These are phyloP conservation scores for Nadsonia starkeyi-henricii DNA, from an alignment of 1,139 yeast genomes.

Conservation along the genomic window DNA sequence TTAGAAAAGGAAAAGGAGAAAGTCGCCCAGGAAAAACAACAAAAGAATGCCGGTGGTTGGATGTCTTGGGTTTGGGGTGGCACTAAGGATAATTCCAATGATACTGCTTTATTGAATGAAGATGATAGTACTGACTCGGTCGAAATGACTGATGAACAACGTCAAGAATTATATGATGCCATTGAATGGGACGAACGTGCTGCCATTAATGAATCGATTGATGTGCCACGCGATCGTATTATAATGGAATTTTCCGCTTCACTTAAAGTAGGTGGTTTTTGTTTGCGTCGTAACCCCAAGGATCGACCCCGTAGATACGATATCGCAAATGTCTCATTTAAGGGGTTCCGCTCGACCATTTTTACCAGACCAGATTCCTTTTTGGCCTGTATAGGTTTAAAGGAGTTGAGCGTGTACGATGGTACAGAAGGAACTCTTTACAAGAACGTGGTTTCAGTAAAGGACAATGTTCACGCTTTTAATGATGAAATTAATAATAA, in stretches of 20 bases:
- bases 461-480: constrained; percentile 19
- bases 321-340: constrained; percentile 68
- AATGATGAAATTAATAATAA: constrained; percentile 5
- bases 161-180: constrained; percentile 75
- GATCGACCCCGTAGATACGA: constrained; percentile 23
- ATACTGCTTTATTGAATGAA: constrained; percentile 13
- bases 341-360: constrained; percentile 64
- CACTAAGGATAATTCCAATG: constrained; percentile 10
- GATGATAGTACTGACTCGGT: constrained; percentile 16
- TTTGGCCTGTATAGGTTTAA: constrained; percentile 54
- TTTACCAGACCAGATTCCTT: constrained; percentile 72
- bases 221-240: constrained; percentile 62
- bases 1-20: constrained; percentile 2
- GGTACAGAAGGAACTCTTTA: constrained; percentile 63
- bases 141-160: constrained; percentile 31
- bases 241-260: constrained; percentile 53
- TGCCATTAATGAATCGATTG: constrained; percentile 38
- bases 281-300: constrained; percentile 33
- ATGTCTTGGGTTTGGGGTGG: constrained; percentile 27
- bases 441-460: constrained; percentile 81
- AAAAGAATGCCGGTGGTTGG: constrained; percentile 17
- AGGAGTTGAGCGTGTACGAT: constrained; percentile 77
- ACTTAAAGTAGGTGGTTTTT: constrained; percentile 64
- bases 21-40: constrained; percentile 6
- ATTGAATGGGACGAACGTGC: constrained; percentile 77